Evolutionary conservation across 2,329 filamentous ascomycete genomes (phyloP), one percentile per base, ranked within the genome.

Genomic region (Neonectria coccinea): DNA sequence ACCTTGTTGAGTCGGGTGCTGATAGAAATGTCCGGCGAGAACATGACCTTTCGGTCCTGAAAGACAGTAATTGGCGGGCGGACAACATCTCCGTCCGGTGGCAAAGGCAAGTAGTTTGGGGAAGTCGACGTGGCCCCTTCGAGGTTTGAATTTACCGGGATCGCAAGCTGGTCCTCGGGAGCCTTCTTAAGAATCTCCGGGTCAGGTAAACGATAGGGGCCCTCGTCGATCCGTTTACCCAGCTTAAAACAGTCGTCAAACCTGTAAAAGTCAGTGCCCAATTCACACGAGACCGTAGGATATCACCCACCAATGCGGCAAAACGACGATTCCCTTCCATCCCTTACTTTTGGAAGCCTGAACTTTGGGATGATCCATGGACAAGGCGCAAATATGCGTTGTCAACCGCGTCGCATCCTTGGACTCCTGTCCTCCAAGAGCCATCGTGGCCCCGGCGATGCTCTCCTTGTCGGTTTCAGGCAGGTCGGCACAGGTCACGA

Each of bases 191-290:
- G 82, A 36, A 97, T 92, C 69, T 97, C 93, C 1, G 96, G 92
- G 69, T 98, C 85, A 1, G 96, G 96, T 1, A 98, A 85, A 20
- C 88, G 81, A 75, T 99, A 99, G 1, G 96, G 96, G 7, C 84
- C 82, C 77, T 99, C 96, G 71, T 93, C 91, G 71, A 99, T 97
- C 64, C 92, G 89, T 78, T 93, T 94, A 54, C 95, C 94, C 29
- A 99, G 88, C 79, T 92, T 96, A 70, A 99, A 87, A 79, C 96
- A 99, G 77, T 97, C 95, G 72, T 98, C 95, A 75, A 99, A 97
- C 94, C 92, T 94, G 16, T 0, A 27, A 1, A n/a, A 5, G 36
- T 70, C 29, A 68, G 41, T 44, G 25, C 18, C 6, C 39, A 7
- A 20, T 11, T 18, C 44, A 18, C 11, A 9, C n/a, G 16, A 51